phyloP scores from a whole-genome alignment of 345 rosid genomes.

The Camelina neglecta region DNA sequence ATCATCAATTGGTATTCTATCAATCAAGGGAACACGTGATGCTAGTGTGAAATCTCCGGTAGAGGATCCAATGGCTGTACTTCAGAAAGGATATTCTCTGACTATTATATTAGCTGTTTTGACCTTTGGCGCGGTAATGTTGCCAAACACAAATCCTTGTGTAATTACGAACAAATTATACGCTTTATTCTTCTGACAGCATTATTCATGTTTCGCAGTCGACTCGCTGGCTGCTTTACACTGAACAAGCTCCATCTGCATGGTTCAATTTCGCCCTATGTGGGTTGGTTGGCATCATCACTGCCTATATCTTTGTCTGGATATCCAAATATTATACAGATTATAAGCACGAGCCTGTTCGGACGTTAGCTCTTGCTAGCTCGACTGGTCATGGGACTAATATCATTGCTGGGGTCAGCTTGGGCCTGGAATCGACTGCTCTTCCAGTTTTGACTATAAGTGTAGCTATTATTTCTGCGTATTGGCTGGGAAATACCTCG shows the following conservation, averaged over 20 bases:
- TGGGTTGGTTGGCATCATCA: slow-evolving; percentile 95
- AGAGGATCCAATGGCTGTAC: slow-evolving; percentile 97
- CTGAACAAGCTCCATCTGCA: slow-evolving; percentile 97
- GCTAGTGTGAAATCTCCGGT: slow-evolving; percentile 70
- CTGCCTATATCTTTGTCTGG: slow-evolving; percentile 91
- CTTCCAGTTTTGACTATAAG: slow-evolving; percentile 95
- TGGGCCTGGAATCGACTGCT: slow-evolving; percentile 98
- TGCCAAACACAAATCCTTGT: slow-evolving; percentile 6
- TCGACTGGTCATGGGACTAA: slow-evolving; percentile 99
- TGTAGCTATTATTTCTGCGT: slow-evolving; percentile 78
- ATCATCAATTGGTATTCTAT: slow-evolving; percentile 89
- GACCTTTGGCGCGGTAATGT: slow-evolving; percentile 83
- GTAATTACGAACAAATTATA: slow-evolving; percentile 8
- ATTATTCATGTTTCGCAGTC: slow-evolving; percentile 63
- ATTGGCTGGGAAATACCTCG: slow-evolving; percentile 93
- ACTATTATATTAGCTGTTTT: slow-evolving; percentile 86
- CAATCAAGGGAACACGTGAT: slow-evolving; percentile 83
- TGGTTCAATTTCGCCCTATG: slow-evolving; percentile 96
- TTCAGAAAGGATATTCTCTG: slow-evolving; percentile 96
- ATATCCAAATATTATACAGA: slow-evolving; percentile 97
- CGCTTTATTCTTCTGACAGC: slow-evolving; percentile 31
- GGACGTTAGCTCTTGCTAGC: slow-evolving; percentile 92
- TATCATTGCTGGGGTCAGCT: slow-evolving; percentile 97
- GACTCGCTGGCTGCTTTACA: slow-evolving; percentile 96
- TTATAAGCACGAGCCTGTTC: slow-evolving; percentile 98